Base-by-base conservation (phyloP, 805 yeast genomes). In the Metschnikowia gelsemii region DNA sequence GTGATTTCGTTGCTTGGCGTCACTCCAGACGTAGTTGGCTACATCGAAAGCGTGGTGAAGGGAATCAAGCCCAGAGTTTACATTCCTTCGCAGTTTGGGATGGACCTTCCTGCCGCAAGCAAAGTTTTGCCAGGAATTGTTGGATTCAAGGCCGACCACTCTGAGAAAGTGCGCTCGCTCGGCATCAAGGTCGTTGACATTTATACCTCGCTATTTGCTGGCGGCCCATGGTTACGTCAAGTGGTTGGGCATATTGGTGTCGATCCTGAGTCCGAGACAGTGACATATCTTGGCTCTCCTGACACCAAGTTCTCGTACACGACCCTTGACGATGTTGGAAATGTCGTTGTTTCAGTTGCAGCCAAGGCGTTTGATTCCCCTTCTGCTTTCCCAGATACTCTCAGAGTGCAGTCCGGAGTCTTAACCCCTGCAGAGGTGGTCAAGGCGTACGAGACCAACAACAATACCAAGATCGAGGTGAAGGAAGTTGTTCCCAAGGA, bases 181-280 rank as follows among this genome's bases (percentile, higher is more conserved):
- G 80, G 80, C n/a, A 43, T 75, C 40, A 78, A 77, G 57, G 67
- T 70, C 0, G 68, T 75, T 37, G 76, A 71, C 47, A 50, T 78
- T 12, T 22, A 38, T 31, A 72, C 76, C 9, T 54, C 67, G 0
- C 55, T 63, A 19, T 75, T 76, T 49, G 64, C 63, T 2, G 49
- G 37, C 5, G 71, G 70, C 5, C 14, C 17, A 7, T 28, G 31
- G 31, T 28, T 28, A n/a, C 31, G 17, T 16, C 31, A 28, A 4
- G 5, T 50, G 12, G 55, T 67, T 8, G 64, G 56, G 4, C 58
- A 55, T 11, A 58, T 65, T 35, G 76, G 76, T n/a, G 56, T 64
- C 38, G 64, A 74, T 43, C 5, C 42, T 9, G 38, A 37, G 17
- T 8, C 40, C 16, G 44, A 75, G 37, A 61, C 72, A 19, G 57